Base-by-base conservation (phyloP, 352 stramenopile genomes). In the Thalassiosira exigua region DNA sequence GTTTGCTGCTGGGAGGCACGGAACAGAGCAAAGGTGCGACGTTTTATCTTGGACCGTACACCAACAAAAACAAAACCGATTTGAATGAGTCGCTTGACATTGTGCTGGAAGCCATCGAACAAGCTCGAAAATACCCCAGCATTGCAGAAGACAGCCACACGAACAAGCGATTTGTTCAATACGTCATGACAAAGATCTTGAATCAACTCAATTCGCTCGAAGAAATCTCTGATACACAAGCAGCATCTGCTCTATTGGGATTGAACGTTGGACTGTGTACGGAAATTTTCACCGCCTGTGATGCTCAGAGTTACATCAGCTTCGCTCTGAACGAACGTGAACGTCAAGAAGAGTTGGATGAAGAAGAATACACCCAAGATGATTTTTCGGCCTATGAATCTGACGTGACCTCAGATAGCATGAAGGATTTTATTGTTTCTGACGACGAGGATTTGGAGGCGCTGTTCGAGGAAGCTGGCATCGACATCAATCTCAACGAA, bases 191-290 rank as follows among this genome's bases (percentile, higher is more conserved):
- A 56, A 42, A 32, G 19, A 59, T 80, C n/a, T 14, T 72, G 19
- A 80, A 80, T 27, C 41, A 80, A 51, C 27, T 80, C 1, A 50
- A 42, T 4, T 69, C 53, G 22, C 60, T 80, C 22, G 73, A 65
- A 29, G 61, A 80, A 64, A 57, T 74, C 27, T 68, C 27, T 22
- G 61, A 80, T 30, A 80, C 61, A 29, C 71, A 80, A 62, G 71
- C 71, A 7, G 53, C 61, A 21, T 36, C 3, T 29, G 42, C 52
- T n/a, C 61, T 74, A 26, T 33, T 80, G 58, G 71, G 71, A 9
- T n/a, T 69, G n/a, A 64, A 64, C 27, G 54, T 46, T 21, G 22
- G 19, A 48, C 26, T 64, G 36, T 64, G 27, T 26, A 64, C 68
- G 4, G 57, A 69, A 62, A 22, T 39, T 24, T 77, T 59, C 36